Percentiles rank a stretch among this genome's conserved stretches.
phyloP scores from a whole-genome alignment of 2,329 filamentous ascomycete genomes.

The Erysiphe pulchra region DNA sequence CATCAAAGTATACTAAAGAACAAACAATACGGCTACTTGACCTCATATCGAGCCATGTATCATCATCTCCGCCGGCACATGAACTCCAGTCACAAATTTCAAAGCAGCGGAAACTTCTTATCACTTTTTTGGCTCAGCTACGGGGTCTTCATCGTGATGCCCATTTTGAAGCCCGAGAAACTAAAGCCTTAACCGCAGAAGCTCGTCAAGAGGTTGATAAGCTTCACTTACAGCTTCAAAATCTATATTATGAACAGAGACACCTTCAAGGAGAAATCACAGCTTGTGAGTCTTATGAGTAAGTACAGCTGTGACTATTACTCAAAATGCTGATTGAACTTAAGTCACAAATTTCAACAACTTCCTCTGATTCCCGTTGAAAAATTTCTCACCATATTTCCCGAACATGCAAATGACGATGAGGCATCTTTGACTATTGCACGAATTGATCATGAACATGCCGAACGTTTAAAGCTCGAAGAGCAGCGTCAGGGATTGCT shows the following conservation, averaged over 20 bases:
- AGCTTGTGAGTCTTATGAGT: slow-evolving; percentile 83
- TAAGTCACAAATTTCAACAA: slow-evolving; percentile 63
- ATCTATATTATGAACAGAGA: slow-evolving; percentile 85
- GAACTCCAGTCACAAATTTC: slow-evolving; percentile 32
- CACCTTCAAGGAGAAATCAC: slow-evolving; percentile 75
- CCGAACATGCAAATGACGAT: slow-evolving; percentile 44
- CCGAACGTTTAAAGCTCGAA: slow-evolving; percentile 63
- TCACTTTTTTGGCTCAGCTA: slow-evolving; percentile 53
- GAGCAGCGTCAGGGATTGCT: slow-evolving; percentile 55
- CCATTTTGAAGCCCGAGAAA: slow-evolving; percentile 56
- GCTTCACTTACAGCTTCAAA: slow-evolving; percentile 78
- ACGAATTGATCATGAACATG: slow-evolving; percentile 73
- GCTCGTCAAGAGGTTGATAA: slow-evolving; percentile 76
- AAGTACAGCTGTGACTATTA: slow-evolving; percentile 15
- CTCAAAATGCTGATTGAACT: too few relatives aligned
- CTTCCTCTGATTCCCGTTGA: slow-evolving; percentile 65
- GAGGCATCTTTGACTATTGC: slow-evolving; percentile 71
- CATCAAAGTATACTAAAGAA: slow-evolving; percentile 45
- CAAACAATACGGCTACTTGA: slow-evolving; percentile 43
- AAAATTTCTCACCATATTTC: slow-evolving; percentile 53
- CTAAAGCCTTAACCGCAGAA: slow-evolving; percentile 66
- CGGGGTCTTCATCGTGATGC: slow-evolving; percentile 65
- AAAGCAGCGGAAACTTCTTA: slow-evolving; percentile 55
- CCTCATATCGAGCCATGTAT: slow-evolving; percentile 27
- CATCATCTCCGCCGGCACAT: slow-evolving; percentile 19